Conservation (phyloP, 495 filamentous ascomycete genomes). For the Penicillium lagena region DNA sequence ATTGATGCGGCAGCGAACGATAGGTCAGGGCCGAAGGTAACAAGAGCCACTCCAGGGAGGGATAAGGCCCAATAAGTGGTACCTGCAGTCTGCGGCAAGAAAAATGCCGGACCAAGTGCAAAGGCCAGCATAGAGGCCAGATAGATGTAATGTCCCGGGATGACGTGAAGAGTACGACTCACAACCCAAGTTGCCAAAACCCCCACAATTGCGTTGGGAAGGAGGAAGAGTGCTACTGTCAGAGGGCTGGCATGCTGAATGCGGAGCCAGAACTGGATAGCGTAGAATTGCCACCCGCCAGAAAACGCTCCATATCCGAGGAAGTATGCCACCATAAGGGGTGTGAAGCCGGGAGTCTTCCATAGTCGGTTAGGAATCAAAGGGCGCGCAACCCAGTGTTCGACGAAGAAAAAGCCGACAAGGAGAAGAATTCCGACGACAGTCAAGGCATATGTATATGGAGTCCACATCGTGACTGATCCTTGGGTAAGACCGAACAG, state of each 20-base stretch:
- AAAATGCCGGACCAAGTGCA: constrained; percentile 24
- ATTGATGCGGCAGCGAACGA: constrained; percentile 29
- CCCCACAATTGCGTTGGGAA: constrained; percentile 40
- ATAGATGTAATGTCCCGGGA: constrained; percentile 46
- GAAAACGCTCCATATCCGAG: constrained; percentile 40
- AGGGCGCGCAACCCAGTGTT: constrained; percentile 14
- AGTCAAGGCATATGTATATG: constrained; percentile 20
- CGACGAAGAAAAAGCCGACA: constrained; percentile 16
- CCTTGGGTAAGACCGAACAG: constrained; percentile 24
- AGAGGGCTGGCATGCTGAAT: constrained; percentile 33
- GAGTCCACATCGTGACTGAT: constrained; percentile 17
- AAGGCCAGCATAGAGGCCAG: constrained; percentile 28
- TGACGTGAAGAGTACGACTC: constrained; percentile 33
- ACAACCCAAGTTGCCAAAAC: constrained; percentile 41
- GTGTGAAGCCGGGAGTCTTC: constrained; percentile 38
- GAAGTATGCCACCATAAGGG: constrained; percentile 42
- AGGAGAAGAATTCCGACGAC: constrained; percentile 17
- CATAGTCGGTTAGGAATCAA: constrained; percentile 26
- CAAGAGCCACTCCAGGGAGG: constrained; percentile 20
- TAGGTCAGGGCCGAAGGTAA: constrained; percentile 28
- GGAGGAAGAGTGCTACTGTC: constrained; percentile 33
- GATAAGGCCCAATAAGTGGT: constrained; percentile 27
- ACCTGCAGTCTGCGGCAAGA: constrained; percentile 22
- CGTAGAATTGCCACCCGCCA: constrained; percentile 47
- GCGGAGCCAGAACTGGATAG: constrained; percentile 44